phyloP scores from a whole-genome alignment of 202 grass and related monocot genomes.

The Thinopyrum obtusiflorum region DNA sequence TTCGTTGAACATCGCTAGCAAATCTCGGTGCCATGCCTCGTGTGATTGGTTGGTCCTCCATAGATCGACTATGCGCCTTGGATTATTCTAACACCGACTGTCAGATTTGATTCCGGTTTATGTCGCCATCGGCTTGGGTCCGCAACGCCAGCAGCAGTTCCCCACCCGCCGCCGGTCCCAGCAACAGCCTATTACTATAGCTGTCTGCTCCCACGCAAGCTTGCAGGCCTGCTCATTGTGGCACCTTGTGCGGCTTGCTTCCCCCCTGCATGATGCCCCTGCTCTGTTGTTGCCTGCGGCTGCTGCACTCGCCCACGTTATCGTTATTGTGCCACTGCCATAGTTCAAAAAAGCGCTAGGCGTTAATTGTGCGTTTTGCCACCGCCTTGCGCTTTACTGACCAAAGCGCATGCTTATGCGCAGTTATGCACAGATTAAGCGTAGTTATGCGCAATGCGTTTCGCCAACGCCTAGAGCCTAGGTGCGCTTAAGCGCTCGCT shows the following conservation, averaged over 20 bases:
- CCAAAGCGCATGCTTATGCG: too few relatives aligned
- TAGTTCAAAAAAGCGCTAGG: too few relatives aligned
- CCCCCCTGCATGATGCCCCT: background rate
- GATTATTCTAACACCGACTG: too few relatives aligned
- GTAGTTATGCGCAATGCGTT: too few relatives aligned
- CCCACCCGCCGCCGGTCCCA: background rate
- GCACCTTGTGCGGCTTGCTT: background rate
- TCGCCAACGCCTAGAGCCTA: too few relatives aligned
- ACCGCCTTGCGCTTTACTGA: too few relatives aligned
- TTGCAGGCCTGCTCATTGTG: background rate
- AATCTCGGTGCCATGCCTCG: background rate
- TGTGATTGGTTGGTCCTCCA: slow-evolving; percentile 72
- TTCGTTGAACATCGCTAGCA: background rate
- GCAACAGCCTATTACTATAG: background rate
- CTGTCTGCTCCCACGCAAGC: background rate
- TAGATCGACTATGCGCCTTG: slow-evolving; percentile 22
- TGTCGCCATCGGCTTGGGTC: background rate
- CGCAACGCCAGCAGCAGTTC: background rate
- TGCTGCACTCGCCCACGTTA: background rate
- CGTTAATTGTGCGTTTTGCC: too few relatives aligned
- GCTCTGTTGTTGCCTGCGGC: background rate
- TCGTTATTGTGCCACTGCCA: background rate
- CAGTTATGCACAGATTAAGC: too few relatives aligned
- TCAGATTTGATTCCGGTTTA: background rate
- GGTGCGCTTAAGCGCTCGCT: too few relatives aligned